Percentiles rank a stretch among this genome's conserved stretches.
These are phyloP conservation scores for Mycena indigotica DNA, from an alignment of 768 basidiomycete species.

Conservation along the genomic window DNA sequence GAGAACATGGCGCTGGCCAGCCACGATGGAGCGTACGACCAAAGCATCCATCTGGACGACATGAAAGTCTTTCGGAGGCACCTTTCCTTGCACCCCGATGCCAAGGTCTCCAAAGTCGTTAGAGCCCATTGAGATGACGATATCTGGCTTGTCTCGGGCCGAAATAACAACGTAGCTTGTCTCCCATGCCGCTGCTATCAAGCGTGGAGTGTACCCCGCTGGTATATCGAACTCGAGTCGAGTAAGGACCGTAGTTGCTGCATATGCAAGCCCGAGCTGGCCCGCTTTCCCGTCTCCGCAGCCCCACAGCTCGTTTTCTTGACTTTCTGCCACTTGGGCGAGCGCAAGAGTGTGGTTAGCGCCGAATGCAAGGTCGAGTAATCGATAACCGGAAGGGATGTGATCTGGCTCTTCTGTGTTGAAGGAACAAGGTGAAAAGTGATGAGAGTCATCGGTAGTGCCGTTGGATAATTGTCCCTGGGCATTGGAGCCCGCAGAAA, in stretches of 20 bases:
- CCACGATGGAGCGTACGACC: conserved; percentile 38
- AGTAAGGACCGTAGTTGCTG: conserved; percentile 44
- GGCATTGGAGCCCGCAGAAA: conserved; percentile 53
- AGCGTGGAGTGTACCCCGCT: conserved; percentile 45
- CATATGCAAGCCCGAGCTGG: conserved; percentile 63
- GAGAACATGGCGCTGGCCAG: conserved; percentile 78
- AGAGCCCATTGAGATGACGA: conserved; percentile 77
- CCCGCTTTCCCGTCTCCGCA: conserved; percentile 72
- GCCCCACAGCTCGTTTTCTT: conserved; percentile 59
- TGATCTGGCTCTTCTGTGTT: conserved; percentile 27
- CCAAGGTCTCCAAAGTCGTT: conserved; percentile 87
- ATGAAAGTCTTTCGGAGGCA: conserved; percentile 34
- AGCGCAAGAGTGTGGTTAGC: conserved; percentile 82
- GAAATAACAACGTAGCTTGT: conserved; percentile 75
- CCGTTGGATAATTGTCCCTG: conserved; percentile 54
- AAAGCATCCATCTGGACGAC: conserved; percentile 47
- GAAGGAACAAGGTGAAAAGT: conserved; percentile 46
- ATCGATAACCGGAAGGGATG: conserved; percentile 30
- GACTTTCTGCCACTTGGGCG: conserved; percentile 36
- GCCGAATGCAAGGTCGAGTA: conserved; percentile 64
- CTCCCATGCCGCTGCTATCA: conserved; percentile 78
- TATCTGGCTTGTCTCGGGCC: conserved; percentile 42
- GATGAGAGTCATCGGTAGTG: conserved; percentile 47
- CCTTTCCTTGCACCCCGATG: conserved; percentile 44
- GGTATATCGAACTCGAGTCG: conserved; percentile 47